Percentiles rank a stretch among this genome's conserved stretches.
These are phyloP conservation scores for Canavalia gladiata DNA, from an alignment of 306 rosid genomes.

Conservation along the genomic window DNA sequence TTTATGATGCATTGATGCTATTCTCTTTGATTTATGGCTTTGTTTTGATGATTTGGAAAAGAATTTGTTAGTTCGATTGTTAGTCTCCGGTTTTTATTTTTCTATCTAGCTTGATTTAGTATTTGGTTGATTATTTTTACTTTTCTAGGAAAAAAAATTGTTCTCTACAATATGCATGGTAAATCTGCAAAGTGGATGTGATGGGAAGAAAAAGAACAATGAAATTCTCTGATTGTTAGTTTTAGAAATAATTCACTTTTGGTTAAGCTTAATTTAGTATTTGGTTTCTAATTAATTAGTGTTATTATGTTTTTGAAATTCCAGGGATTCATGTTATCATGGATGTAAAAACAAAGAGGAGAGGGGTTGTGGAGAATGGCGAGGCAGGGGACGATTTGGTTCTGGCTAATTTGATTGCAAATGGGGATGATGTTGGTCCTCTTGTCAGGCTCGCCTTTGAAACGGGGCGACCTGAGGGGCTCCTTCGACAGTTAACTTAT, in stretches of 20 bases:
- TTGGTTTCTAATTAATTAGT: constrained; percentile 9
- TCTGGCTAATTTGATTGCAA: constrained; percentile 73
- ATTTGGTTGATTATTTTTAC: neutral
- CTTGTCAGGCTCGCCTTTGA: constrained; percentile 94
- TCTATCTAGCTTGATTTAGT: neutral
- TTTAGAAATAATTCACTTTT: constrained; percentile 5
- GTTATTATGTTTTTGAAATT: constrained; percentile 24
- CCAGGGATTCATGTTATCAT: constrained; percentile 50
- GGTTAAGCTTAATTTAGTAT: constrained; percentile 3
- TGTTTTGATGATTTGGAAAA: neutral
- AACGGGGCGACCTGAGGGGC: constrained; percentile 78
- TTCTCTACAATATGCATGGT: neutral
- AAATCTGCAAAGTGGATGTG: neutral
- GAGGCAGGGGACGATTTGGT: constrained; percentile 79
- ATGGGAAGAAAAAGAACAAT: neutral
- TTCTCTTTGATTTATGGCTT: neutral
- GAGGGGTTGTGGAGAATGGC: constrained; percentile 66
- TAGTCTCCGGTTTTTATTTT: neutral
- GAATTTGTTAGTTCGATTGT: neutral
- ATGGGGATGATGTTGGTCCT: constrained; percentile 87
- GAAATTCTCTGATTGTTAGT: neutral
- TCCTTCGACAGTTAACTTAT: constrained; percentile 77
- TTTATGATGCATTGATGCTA: neutral
- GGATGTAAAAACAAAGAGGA: constrained; percentile 78
- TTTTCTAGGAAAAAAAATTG: neutral